These are phyloP conservation scores for Cystobasidium onofrii DNA, from an alignment of 768 basidiomycete genomes.

Conservation along the genomic window DNA sequence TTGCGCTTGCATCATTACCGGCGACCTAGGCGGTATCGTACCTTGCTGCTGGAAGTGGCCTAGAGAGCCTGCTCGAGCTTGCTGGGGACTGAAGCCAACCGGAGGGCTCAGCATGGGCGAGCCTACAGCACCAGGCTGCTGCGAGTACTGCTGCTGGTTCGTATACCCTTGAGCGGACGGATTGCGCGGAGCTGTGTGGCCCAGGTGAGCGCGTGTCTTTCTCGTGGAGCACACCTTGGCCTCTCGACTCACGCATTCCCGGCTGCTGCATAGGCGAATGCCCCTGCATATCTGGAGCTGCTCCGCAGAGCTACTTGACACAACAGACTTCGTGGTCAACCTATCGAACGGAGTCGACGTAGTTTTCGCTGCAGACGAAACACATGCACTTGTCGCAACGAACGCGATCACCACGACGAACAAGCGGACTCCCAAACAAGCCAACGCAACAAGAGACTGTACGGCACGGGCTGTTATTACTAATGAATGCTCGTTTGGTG, in stretches of 20 bases:
- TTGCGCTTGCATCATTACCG: not conserved
- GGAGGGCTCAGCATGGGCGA: not conserved
- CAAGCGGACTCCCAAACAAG: too few relatives aligned
- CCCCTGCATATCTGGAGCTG: not conserved
- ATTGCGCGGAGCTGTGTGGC: not conserved
- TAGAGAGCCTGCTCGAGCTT: not conserved
- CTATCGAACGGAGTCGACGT: not conserved
- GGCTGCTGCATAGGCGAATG: not conserved
- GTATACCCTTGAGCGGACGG: not conserved
- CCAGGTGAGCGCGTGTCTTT: not conserved
- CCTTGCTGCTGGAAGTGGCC: not conserved
- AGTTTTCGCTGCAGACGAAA: not conserved
- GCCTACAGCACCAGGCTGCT: not conserved
- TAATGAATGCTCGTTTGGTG: too few relatives aligned
- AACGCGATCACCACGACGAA: not conserved
- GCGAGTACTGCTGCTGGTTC: not conserved
- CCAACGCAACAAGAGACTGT: too few relatives aligned
- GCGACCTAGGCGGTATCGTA: not conserved
- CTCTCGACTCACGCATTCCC: constrained; percentile 6
- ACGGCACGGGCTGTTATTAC: too few relatives aligned
- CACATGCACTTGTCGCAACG: not conserved
- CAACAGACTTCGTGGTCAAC: not conserved
- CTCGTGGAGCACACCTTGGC: not conserved
- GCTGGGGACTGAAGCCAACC: not conserved
- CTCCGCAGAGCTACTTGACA: not conserved